These are phyloP conservation scores for Leccinellum rugosiceps DNA, from an alignment of 768 basidiomycete species.

Conservation along the genomic window DNA sequence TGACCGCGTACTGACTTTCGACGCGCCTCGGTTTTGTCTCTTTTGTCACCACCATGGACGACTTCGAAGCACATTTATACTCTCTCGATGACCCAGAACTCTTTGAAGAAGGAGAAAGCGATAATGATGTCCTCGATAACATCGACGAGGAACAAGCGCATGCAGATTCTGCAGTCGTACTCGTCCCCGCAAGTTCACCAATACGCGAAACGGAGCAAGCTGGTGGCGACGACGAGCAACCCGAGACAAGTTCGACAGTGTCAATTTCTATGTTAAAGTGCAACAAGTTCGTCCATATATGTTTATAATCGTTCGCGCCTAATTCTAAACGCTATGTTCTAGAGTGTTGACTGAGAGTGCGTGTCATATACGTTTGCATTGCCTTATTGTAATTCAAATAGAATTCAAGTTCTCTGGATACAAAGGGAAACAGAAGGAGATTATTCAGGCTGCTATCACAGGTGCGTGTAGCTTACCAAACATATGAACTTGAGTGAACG, in stretches of 20 bases:
- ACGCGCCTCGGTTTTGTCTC: constrained; percentile 5
- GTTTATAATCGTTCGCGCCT: background rate
- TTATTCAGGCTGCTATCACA: constrained; percentile 64
- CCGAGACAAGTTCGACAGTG: background rate
- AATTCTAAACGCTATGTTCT: background rate
- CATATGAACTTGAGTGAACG: background rate
- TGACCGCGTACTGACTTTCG: background rate
- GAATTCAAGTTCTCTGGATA: constrained; percentile 69
- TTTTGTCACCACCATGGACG: constrained; percentile 13
- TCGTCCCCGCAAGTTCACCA: constrained; percentile 19
- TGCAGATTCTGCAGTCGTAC: constrained; percentile 8
- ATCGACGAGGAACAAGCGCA: constrained; percentile 17
- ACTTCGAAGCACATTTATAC: constrained; percentile 23
- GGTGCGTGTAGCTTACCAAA: constrained; percentile 35
- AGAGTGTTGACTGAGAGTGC: constrained; percentile 28
- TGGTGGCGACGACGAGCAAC: background rate
- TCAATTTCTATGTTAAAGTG: constrained; percentile 9
- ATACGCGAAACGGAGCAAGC: background rate
- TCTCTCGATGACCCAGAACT: constrained; percentile 20
- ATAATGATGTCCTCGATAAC: constrained; percentile 24
- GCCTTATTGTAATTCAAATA: constrained; percentile 22
- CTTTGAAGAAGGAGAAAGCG: constrained; percentile 9
- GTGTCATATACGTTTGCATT: background rate
- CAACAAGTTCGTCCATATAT: constrained; percentile 9
- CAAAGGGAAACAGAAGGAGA: constrained; percentile 76